phyloP scores from a whole-genome alignment of 2,329 filamentous ascomycete genomes.

The Sporothrix pallida region DNA sequence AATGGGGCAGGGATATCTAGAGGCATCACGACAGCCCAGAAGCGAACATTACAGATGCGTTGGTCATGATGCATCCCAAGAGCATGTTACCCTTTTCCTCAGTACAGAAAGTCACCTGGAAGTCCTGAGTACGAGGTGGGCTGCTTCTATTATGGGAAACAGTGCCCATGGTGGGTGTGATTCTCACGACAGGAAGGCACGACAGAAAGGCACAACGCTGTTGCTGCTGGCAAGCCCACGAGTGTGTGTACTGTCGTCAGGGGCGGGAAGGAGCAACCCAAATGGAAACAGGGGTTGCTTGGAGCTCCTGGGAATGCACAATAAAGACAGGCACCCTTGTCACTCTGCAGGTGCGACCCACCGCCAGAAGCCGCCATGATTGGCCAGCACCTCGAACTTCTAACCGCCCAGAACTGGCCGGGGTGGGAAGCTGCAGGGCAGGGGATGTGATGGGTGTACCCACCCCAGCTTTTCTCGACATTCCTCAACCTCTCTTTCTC shows the following conservation, averaged over 20 bases:
- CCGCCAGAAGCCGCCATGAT: neutral
- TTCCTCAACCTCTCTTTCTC: neutral
- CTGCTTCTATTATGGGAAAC: slow-evolving; percentile 27
- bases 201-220: neutral
- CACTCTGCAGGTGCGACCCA: slow-evolving; percentile 15
- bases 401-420: slow-evolving; percentile 27
- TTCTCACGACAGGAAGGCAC: slow-evolving; percentile 20
- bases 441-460: slow-evolving; percentile 4
- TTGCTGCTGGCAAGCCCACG: neutral
- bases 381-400: slow-evolving; percentile 21
- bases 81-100: neutral
- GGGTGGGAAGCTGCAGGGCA: slow-evolving; percentile 22
- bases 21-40: neutral
- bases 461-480: slow-evolving; percentile 18
- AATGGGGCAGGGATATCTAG: neutral
- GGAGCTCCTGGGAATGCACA: slow-evolving; percentile 16
- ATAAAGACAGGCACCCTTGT: slow-evolving; percentile 16
- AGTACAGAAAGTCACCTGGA: neutral
- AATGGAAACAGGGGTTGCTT: slow-evolving; percentile 27
- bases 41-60: neutral
- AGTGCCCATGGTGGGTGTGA: neutral
- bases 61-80: neutral
- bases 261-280: slow-evolving; percentile 25
- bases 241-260: neutral
- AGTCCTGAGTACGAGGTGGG: neutral